These are phyloP conservation scores for Solanum hybrid DNA, from an alignment of 305 asterid species.

Conservation along the genomic window DNA sequence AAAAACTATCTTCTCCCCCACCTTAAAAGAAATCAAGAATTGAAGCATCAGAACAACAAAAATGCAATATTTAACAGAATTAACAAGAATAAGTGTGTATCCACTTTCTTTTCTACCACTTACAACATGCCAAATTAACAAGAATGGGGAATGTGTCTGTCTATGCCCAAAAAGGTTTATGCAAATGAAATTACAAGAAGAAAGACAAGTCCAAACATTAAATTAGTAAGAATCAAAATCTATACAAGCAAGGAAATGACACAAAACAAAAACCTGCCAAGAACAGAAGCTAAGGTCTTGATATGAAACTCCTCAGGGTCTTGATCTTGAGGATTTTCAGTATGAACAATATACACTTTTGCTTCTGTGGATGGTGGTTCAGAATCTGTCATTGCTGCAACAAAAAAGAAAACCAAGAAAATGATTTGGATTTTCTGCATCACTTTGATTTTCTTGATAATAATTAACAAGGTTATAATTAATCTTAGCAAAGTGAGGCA, in stretches of 20 bases:
- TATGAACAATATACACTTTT: slow-evolving; percentile 63
- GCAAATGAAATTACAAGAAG: neutral
- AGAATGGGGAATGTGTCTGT: neutral
- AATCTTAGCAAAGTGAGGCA: neutral
- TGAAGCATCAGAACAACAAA: neutral
- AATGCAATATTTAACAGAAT: neutral
- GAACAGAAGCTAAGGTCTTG: slow-evolving; percentile 63
- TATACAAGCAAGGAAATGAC: neutral
- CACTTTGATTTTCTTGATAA: neutral
- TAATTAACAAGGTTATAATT: too few species aligned
- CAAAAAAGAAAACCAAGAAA: slow-evolving; percentile 10
- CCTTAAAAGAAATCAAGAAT: neutral
- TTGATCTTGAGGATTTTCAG: slow-evolving; percentile 51
- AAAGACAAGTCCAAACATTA: neutral
- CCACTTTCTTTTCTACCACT: neutral
- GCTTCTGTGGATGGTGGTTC: slow-evolving; percentile 37
- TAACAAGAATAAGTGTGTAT: neutral
- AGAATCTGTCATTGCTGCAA: slow-evolving; percentile 26
- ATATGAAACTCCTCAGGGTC: slow-evolving; percentile 59
- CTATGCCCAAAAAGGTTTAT: neutral
- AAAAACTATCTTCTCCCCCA: neutral
- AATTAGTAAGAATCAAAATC: neutral
- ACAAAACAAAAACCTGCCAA: slow-evolving; percentile 48
- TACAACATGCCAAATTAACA: neutral
- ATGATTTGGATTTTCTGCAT: neutral